Evolutionary conservation across 805 yeast species (phyloP), one percentile per base, ranked within the genome.

Genomic region (Tetrapisispora phaffii): DNA sequence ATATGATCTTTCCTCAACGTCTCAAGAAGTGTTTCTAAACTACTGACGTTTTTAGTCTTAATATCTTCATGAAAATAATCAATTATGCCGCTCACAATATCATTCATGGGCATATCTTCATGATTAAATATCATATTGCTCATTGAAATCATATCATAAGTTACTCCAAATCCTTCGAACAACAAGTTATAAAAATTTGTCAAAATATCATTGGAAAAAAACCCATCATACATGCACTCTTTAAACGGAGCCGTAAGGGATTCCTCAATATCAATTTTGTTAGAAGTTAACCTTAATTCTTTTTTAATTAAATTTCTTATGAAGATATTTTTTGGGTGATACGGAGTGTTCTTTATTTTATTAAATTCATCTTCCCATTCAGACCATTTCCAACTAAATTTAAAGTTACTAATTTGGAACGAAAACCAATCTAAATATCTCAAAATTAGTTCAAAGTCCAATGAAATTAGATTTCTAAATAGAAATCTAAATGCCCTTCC

Each of bases 331-430:
- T 76, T 77, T 9, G 96, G 95, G 58, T 85, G 88, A 55, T 74
- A 77, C 6, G 52, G 48, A 23, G 69, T 64, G 22, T 65, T 59
- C 28, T 73, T 64, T 31, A 67, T 69, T 34, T 57, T 57, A 16
- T 57, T 51, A 1, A 77, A 70, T 53, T 79, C 82, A 1, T 60
- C 65, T 9, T 72, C 74, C 97, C 97, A 89, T 62, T 87, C 96
- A 48, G 75, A 76, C 97, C 97, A 89, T 58, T 86, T 85, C 97
- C 97, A 89, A 32, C 84, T 82, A 66, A 84, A 90, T 44, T 82
- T 85, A 63, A 89, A 90, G 60, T 88, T 89, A 51, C 90, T 81
- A 54, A 90, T 74, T 64, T 90, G 97, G 40, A 83, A 79, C 1
- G 93, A 71, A 72, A 90, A 79, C 97, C 96, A 90, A 62, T 82